Evolutionary conservation across 208 protist genomes (phyloP).

Genomic region (Crithidia mellificae): DNA sequence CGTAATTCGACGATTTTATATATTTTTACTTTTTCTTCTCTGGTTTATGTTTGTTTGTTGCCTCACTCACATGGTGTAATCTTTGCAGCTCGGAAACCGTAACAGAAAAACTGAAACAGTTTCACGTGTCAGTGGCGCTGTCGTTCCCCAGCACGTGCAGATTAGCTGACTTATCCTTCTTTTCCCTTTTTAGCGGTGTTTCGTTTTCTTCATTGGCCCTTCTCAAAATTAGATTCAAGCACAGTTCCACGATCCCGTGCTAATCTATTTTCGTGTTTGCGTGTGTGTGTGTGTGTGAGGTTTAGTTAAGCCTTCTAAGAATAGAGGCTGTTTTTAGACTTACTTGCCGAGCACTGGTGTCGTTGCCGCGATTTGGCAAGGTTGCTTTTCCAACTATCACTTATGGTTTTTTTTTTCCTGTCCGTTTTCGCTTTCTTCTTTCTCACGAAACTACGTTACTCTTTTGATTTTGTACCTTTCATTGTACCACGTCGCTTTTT

Average conservation of each 20-base stretch:
- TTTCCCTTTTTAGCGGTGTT: background rate
- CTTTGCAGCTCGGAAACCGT: too few species aligned
- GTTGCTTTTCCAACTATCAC: background rate
- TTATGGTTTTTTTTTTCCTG: conserved; percentile 2
- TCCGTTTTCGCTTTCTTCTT: conserved; percentile 7
- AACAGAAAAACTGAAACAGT: background rate
- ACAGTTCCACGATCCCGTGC: conserved; percentile 12
- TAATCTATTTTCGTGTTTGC: background rate
- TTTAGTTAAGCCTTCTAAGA: too few species aligned
- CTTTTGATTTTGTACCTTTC: background rate
- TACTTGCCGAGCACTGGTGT: background rate
- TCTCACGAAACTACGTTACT: background rate
- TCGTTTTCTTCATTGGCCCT: background rate
- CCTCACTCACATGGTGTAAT: too few species aligned
- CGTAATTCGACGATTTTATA: too few species aligned
- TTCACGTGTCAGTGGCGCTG: background rate
- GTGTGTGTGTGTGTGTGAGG: too few species aligned
- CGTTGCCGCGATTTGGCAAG: background rate
- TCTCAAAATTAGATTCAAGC: background rate
- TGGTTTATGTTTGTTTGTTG: background rate
- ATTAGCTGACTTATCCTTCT: background rate
- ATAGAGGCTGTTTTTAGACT: too few species aligned
- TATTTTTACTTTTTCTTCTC: background rate
- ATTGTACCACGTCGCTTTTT: conserved; percentile 6
- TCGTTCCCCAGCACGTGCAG: background rate